Base-by-base conservation (phyloP, 2,329 filamentous ascomycete genomes). In the Aureobasidium sp. region DNA sequence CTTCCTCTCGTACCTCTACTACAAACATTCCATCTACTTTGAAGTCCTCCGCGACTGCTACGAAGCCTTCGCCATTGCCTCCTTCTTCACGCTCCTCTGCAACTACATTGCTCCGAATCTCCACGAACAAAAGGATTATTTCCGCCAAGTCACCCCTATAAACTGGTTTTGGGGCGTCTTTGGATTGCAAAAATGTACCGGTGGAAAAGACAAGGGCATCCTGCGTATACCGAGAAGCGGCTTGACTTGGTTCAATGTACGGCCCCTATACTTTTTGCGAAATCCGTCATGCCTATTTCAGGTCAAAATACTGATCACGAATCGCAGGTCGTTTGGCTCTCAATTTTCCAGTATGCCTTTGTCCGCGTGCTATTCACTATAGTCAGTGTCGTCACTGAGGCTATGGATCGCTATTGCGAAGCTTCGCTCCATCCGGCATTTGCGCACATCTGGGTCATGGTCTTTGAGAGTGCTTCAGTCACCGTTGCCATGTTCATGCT, bases 401-500 rank as follows among this genome's bases (percentile, higher is more conserved):
- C 86, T 62, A 82, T 83, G 65, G 82, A 82, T 34, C 78, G 80
- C 34, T 95, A 94, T 72, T 96, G 91, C 77, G 87, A 91, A 71
- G 86, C 84, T 67, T 92, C 89, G 17, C 83, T 91, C 52, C 87
- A 81, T 66, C 90, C 90, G 0, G 82, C 86, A 0, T 95, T 93
- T 75, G 85, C 85, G n/a, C 89, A 95, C 69, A 81, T 95, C 65
- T 96, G 90, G 90, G 87, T 91, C 6, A 79, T 89, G 70, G 79
- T 82, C 2, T 83, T 95, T 67, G 87, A 94, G 72, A 84, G 82
- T 67, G 65, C 84, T 25, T 87, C 88, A 2, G 89, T 95, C 42
- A 84, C 87, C 0, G 83, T 95, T 63, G 91, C 91, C 64, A 95
- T 96, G 89, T 94, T 89, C 77, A 92, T 88, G 72, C 75, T 96